phyloP scores from a whole-genome alignment of 345 rosid genomes.

The Adansonia digitata region DNA sequence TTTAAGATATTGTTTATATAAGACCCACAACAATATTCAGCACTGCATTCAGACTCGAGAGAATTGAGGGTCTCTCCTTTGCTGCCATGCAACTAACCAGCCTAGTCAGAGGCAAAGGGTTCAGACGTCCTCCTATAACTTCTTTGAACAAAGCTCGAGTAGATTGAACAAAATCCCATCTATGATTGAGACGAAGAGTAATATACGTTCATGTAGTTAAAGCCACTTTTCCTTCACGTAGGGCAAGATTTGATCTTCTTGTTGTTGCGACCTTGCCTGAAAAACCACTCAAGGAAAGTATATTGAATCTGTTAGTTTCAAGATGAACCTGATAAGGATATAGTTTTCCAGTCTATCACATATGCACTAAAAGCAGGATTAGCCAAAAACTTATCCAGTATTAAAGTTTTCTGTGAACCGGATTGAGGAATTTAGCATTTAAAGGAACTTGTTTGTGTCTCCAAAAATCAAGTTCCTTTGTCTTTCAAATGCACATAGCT shows the following conservation, averaged over 20 bases:
- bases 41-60: not conserved
- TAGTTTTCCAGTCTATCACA: not conserved
- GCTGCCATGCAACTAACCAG: not conserved
- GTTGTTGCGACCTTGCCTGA: conserved; percentile 25
- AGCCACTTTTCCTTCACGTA: conserved; percentile 22
- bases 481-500: not conserved
- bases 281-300: conserved; percentile 16
- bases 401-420: not conserved
- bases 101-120: not conserved
- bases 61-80: not conserved
- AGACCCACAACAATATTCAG: not conserved
- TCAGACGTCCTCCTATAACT: not conserved
- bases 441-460: not conserved
- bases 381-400: not conserved
- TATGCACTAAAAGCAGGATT: not conserved
- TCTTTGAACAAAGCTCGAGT: not conserved
- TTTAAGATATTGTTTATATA: not conserved
- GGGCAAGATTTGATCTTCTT: conserved; percentile 12
- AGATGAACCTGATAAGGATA: not conserved
- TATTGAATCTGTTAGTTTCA: not conserved
- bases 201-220: conserved; percentile 15
- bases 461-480: not conserved
- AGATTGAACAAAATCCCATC: not conserved
- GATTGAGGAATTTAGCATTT: not conserved
- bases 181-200: not conserved